These are phyloP conservation scores for Alternaria tenuissima DNA, from an alignment of 2,329 filamentous ascomycete species.

Conservation along the genomic window DNA sequence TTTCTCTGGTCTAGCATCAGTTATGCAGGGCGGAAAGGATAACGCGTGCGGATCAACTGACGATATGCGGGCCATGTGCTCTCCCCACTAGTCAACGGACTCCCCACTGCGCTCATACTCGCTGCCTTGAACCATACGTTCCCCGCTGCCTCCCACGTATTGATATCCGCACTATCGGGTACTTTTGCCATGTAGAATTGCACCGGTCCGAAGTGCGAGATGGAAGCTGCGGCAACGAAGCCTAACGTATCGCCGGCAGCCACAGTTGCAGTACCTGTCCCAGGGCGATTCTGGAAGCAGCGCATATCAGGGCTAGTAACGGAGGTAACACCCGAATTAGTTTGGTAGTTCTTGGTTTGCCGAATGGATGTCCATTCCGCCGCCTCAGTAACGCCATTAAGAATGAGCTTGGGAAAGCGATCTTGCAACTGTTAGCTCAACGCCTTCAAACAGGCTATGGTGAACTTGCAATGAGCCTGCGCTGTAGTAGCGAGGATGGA, in stretches of 20 bases:
- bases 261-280: slow-evolving; percentile 54
- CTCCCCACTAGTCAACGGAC: slow-evolving; percentile 33
- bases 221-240: slow-evolving; percentile 55
- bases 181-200: slow-evolving; percentile 65
- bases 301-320: slow-evolving; percentile 59
- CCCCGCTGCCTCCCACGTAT: slow-evolving; percentile 38
- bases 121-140: slow-evolving; percentile 47
- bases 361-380: slow-evolving; percentile 57
- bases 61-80: slow-evolving; percentile 42
- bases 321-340: slow-evolving; percentile 60
- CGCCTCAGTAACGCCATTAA: slow-evolving; percentile 43
- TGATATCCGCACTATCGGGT: slow-evolving; percentile 34
- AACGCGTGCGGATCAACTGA: slow-evolving; percentile 10
- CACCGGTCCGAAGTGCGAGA: slow-evolving; percentile 63
- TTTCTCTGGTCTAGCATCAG: slow-evolving; percentile 23
- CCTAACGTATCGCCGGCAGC: slow-evolving; percentile 56
- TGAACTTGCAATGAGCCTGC: slow-evolving; percentile 2
- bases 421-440: slow-evolving; percentile 17
- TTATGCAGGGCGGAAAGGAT: not conserved
- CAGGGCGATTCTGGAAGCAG: slow-evolving; percentile 59
- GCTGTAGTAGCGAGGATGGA: not conserved
- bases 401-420: slow-evolving; percentile 38
- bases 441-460: not conserved
- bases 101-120: slow-evolving; percentile 32
- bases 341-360: slow-evolving; percentile 61